phyloP scores from a whole-genome alignment of 805 yeast species.

The Ogataea wickerhamii region DNA sequence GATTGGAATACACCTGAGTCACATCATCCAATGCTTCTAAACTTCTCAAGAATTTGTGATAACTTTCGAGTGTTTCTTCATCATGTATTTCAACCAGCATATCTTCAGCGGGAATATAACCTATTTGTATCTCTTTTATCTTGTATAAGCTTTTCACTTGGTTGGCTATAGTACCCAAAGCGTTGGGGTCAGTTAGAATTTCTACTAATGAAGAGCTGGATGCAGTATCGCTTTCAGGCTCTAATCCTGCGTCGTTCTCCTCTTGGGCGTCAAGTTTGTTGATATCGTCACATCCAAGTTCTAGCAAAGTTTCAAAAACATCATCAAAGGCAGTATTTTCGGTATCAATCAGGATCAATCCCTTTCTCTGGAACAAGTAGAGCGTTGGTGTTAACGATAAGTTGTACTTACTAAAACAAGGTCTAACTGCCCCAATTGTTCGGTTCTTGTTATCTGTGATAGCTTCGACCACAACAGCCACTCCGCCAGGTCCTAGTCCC shows the following conservation, averaged over 20 bases:
- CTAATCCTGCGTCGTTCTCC: constrained; percentile 12
- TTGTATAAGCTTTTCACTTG: constrained; percentile 52
- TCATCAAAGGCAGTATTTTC: constrained; percentile 47
- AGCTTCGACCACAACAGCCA: constrained; percentile 80
- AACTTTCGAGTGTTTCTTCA: constrained; percentile 48
- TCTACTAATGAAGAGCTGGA: constrained; percentile 33
- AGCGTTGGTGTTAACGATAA: constrained; percentile 66
- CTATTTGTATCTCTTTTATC: constrained; percentile 69
- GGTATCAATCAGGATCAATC: constrained; percentile 58
- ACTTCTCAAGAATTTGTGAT: constrained; percentile 53
- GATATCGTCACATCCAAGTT: constrained; percentile 76
- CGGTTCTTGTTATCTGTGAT: constrained; percentile 85
- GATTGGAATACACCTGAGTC: constrained; percentile 71
- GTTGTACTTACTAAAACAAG: constrained; percentile 68
- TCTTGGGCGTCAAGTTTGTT: constrained; percentile 25
- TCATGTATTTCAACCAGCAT: constrained; percentile 50
- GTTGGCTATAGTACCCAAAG: constrained; percentile 59
- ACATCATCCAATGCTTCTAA: constrained; percentile 85
- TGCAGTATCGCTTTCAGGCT: constrained; percentile 2
- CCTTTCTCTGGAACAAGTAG: constrained; percentile 75
- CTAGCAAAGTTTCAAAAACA: constrained; percentile 71
- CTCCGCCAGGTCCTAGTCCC: constrained; percentile 91
- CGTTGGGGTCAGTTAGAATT: constrained; percentile 61
- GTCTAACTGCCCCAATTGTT: constrained; percentile 70
- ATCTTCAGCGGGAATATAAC: constrained; percentile 62